Evolutionary conservation across 352 stramenopile species (phyloP).

Genomic region (Globisporangium okanoganense): DNA sequence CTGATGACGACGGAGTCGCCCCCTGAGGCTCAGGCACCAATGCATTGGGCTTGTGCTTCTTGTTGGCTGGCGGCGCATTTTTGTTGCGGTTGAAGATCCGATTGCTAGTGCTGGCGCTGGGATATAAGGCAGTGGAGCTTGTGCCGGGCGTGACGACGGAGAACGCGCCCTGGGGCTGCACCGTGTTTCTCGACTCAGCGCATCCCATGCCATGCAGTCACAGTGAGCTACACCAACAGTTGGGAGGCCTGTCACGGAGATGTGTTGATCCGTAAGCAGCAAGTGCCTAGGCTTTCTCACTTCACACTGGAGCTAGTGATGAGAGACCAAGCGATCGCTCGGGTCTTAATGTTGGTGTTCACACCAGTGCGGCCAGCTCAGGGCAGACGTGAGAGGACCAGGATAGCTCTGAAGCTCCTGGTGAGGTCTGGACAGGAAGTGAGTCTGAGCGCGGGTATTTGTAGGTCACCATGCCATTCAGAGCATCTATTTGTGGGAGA

Average conservation of each 20-base stretch:
- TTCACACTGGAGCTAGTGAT: too few relatives aligned
- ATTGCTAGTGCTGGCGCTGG: background rate
- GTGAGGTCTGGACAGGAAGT: background rate
- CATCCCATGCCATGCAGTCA: conserved; percentile 31
- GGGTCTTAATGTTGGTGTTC: background rate
- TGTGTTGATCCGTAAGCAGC: too few relatives aligned
- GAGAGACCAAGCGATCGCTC: background rate
- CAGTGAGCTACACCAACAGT: background rate
- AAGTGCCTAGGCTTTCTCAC: too few relatives aligned
- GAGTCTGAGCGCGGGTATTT: background rate
- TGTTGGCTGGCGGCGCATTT: conserved; percentile 9
- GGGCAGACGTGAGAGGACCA: background rate
- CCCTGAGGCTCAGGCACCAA: conserved; percentile 31
- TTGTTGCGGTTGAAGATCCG: conserved; percentile 11
- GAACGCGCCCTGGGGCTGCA: conserved; percentile 31
- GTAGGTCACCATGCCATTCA: background rate
- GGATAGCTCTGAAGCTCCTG: background rate
- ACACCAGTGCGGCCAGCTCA: background rate
- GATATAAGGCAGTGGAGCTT: background rate
- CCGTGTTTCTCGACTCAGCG: conserved; percentile 42
- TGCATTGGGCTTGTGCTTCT: conserved; percentile 33
- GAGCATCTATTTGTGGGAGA: background rate
- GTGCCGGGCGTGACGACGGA: conserved; percentile 18
- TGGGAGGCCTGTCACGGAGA: background rate
- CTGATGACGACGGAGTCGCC: background rate